Conservation (phyloP, 1,284 basidiomycete species). For the Cryptococcus jaspeensis region DNA sequence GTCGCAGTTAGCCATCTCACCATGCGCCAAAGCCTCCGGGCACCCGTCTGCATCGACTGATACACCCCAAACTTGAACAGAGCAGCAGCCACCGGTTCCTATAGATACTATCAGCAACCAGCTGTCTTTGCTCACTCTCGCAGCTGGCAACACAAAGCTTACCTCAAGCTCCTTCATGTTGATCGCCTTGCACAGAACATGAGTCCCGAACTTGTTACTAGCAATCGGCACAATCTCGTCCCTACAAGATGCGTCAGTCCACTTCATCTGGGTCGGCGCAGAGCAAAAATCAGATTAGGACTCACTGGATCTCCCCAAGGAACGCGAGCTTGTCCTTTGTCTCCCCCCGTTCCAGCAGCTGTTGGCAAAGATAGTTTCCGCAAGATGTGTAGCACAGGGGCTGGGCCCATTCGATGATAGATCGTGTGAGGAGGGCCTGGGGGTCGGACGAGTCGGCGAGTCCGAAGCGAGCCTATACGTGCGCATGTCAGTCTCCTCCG, state of each 20-base stretch:
- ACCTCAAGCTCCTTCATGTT: constrained; percentile 39
- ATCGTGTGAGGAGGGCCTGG: constrained; percentile 18
- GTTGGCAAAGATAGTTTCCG: constrained; percentile 48
- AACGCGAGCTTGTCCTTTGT: constrained; percentile 38
- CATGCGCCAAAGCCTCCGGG: constrained; percentile 43
- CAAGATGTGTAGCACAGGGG: constrained; percentile 45
- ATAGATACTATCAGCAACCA: too few relatives aligned
- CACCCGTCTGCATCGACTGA: constrained; percentile 45
- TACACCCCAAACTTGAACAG: constrained; percentile 39
- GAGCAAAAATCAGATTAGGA: neutral
- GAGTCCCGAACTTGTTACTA: constrained; percentile 46
- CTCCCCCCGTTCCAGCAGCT: constrained; percentile 41
- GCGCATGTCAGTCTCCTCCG: neutral
- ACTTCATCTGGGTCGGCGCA: too few relatives aligned
- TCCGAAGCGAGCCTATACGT: constrained; percentile 18
- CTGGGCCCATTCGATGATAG: constrained; percentile 41
- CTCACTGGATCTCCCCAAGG: constrained; percentile 39
- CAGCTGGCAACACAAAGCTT: neutral
- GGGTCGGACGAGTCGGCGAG: constrained; percentile 12
- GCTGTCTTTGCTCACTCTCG: too few relatives aligned
- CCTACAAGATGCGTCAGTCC: constrained; percentile 14
- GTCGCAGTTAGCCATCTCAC: constrained; percentile 18
- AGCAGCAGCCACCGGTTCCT: constrained; percentile 35
- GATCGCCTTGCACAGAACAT: constrained; percentile 46
- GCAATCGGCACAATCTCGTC: constrained; percentile 43